Evolutionary conservation across 805 yeast genomes (phyloP), one percentile per base, ranked within the genome.

Genomic region (Aciculoconidium aculeatum): DNA sequence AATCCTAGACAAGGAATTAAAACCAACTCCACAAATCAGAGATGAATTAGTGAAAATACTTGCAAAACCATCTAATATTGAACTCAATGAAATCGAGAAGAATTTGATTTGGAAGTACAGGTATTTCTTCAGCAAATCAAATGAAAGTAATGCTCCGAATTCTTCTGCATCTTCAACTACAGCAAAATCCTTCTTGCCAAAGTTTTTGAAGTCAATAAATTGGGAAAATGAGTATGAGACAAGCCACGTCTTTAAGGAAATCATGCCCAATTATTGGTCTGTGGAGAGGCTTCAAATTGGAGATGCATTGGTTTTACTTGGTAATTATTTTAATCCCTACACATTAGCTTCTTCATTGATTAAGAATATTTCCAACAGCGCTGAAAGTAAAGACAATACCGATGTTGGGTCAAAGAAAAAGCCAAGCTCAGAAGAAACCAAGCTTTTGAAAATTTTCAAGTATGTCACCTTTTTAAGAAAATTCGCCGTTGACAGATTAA

Each of bases 61-160:
- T 30, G 64, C 65, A 14, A 84, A 79, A 46, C 88, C 96, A 3
- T 87, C 95, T 4, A 90, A 85, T 24, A 83, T 83, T 30, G 82
- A 77, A 41, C 62, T 92, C 26, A 71, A 80, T 5, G 88, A 82
- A 29, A 77, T 80, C 47, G 96, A 90, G 42, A 85, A 82, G 59
- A 85, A 86, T 40, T 56, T 86, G 46, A 69, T 90, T 7, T 90
- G 97, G 96, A 84, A 82, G 53, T 90, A 81, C 55, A 61, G 97
- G 31, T 92, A 83, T 56, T 88, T 78, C 53, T 62, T 61, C 37
- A 55, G 65, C 31, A 61, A 53, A 35, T n/a, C n/a, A n/a, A n/a
- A n/a, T n/a, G n/a, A n/a, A n/a, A n/a, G n/a, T n/a, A n/a, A n/a
- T n/a, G n/a, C n/a, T n/a, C n/a, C n/a, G n/a, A 59, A 58, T 36